These are phyloP conservation scores for Torulaspora indica DNA, from an alignment of 805 yeast genomes.

Conservation along the genomic window DNA sequence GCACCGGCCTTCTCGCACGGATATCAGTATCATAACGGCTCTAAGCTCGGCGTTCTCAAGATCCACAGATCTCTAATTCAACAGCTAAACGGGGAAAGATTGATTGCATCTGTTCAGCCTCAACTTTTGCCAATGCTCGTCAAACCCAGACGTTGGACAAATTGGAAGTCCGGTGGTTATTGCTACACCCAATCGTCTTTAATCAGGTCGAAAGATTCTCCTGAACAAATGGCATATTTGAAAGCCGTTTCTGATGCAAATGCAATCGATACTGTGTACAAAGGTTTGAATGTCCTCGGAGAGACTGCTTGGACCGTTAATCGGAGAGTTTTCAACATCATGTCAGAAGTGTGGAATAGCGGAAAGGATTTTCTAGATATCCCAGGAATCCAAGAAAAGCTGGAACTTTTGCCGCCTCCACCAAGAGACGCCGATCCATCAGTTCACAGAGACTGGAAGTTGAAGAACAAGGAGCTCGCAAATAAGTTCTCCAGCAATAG, in stretches of 20 bases:
- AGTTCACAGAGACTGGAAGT: slow-evolving; percentile 63
- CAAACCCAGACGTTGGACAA: slow-evolving; percentile 83
- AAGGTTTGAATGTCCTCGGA: slow-evolving; percentile 83
- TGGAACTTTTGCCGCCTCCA: slow-evolving; percentile 55
- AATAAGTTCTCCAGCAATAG: slow-evolving; percentile 62
- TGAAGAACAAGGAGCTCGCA: slow-evolving; percentile 50
- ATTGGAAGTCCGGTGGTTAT: slow-evolving; percentile 82
- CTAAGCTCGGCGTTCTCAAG: slow-evolving; percentile 73
- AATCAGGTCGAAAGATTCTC: slow-evolving; percentile 75
- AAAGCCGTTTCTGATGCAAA: slow-evolving; percentile 75
- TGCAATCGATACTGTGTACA: slow-evolving; percentile 60
- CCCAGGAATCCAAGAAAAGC: slow-evolving; percentile 49
- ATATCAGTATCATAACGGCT: slow-evolving; percentile 75
- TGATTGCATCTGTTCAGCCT: slow-evolving; percentile 67
- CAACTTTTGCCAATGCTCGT: slow-evolving; percentile 90
- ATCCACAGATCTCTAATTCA: slow-evolving; percentile 65
- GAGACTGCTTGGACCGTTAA: slow-evolving; percentile 91
- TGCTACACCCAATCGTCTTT: slow-evolving; percentile 56
- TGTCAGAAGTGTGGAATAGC: slow-evolving; percentile 80
- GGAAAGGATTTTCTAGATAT: slow-evolving; percentile 72
- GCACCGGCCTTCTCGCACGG: slow-evolving; percentile 91
- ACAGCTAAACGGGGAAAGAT: slow-evolving; percentile 60
- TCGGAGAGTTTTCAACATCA: slow-evolving; percentile 57
- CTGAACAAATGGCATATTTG: slow-evolving; percentile 85
- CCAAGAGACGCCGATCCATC: slow-evolving; percentile 65